phyloP scores from a whole-genome alignment of 148 eudicot genomes.

The Dysphania ambrosioides region DNA sequence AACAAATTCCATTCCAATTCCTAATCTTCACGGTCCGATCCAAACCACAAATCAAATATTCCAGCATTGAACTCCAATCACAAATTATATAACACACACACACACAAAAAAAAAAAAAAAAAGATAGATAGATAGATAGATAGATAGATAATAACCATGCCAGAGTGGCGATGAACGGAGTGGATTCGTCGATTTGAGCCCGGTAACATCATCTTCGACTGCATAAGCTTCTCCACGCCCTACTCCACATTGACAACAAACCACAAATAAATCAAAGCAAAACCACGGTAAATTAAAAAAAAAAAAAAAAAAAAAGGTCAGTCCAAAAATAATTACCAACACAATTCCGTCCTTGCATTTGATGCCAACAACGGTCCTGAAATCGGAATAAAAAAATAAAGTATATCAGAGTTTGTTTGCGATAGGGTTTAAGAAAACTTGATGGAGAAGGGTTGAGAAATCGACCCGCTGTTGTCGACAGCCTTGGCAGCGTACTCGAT shows the following conservation, averaged over 20 bases:
- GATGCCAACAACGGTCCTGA: too few species aligned
- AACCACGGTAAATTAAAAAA: neutral
- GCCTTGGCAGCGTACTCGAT: slow-evolving; percentile 45
- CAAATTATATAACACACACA: too few species aligned
- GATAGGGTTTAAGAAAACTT: neutral
- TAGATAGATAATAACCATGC: slow-evolving; percentile 52
- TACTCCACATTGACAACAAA: slow-evolving; percentile 8
- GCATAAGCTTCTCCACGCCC: slow-evolving; percentile 91
- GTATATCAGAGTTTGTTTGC: neutral
- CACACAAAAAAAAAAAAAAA: too few species aligned
- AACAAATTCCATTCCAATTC: too few species aligned
- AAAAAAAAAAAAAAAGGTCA: neutral
- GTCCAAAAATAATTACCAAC: slow-evolving; percentile 42
- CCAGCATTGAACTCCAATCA: too few species aligned
- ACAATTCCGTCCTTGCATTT: too few species aligned
- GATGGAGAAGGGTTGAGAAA: neutral
- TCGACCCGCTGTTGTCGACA: slow-evolving; percentile 42
- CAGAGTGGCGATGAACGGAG: slow-evolving; percentile 83
- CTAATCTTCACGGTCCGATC: too few species aligned
- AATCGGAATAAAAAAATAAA: slow-evolving; percentile 7
- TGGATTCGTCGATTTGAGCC: slow-evolving; percentile 90
- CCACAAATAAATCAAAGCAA: neutral
- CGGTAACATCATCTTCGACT: slow-evolving; percentile 95
- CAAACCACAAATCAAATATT: too few species aligned
- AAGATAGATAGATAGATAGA: neutral